Percentiles rank a stretch among this genome's conserved stretches.
phyloP scores from a whole-genome alignment of 495 filamentous ascomycete species.

The Umbilicaria muhlenbergii region DNA sequence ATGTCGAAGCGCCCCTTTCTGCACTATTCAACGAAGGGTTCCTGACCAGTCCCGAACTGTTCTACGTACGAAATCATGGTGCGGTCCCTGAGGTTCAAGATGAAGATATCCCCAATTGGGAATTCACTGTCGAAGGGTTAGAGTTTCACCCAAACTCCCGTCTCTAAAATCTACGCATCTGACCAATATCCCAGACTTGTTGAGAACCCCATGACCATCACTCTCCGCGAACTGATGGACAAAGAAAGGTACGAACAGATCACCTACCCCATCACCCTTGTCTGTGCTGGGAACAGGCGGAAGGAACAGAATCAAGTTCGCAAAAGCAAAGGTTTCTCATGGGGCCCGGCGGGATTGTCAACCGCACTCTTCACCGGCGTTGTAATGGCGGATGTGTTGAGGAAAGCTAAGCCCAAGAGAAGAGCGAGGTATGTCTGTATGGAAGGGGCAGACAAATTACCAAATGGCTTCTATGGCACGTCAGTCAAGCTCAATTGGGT shows the following conservation, averaged over 20 bases:
- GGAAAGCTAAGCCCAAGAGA: constrained; percentile 48
- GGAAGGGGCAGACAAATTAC: constrained; percentile 82
- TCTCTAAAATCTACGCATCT: constrained; percentile 4
- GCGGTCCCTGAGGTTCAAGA: constrained; percentile 67
- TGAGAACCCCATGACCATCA: constrained; percentile 58
- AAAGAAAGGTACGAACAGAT: constrained; percentile 56
- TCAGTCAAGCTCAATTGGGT: constrained; percentile 81
- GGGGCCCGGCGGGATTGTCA: constrained; percentile 81
- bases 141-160: constrained; percentile 1
- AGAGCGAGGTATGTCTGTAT: constrained; percentile 79
- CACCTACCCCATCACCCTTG: constrained; percentile 76
- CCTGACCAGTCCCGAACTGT: constrained; percentile 78
- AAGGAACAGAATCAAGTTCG: constrained; percentile 90
- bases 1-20: constrained; percentile 76
- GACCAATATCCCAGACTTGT: constrained; percentile 38
- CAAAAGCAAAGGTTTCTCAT: constrained; percentile 93
- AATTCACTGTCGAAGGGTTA: constrained; percentile 71
- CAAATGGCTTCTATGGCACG: constrained; percentile 85
- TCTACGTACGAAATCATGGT: constrained; percentile 95
- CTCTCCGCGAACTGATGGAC: constrained; percentile 53
- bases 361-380: constrained; percentile 87
- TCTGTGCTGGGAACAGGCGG: constrained; percentile 84
- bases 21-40: constrained; percentile 75
- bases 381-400: constrained; percentile 55
- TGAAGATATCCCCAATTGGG: constrained; percentile 61